phyloP scores from a whole-genome alignment of 2,329 filamentous ascomycete species.

The Herpotrichia juniperi region DNA sequence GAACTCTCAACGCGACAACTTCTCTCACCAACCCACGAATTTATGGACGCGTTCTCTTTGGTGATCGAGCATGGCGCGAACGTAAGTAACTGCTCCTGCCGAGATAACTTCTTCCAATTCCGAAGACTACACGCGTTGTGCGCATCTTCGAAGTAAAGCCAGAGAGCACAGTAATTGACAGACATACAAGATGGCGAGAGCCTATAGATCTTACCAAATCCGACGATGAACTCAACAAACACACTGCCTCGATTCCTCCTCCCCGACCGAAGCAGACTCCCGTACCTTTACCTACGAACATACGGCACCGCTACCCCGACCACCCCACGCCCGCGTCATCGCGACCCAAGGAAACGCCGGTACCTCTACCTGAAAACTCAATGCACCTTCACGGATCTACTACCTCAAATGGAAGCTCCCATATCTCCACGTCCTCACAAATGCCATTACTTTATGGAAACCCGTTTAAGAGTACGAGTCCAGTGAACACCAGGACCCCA shows the following conservation, averaged over 20 bases:
- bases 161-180: constrained; percentile 16
- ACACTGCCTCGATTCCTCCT: background rate
- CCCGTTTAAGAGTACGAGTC: background rate
- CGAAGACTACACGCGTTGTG: background rate
- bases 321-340: background rate
- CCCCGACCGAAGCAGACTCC: constrained; percentile 4
- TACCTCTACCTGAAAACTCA: constrained; percentile 12
- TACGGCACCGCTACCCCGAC: background rate
- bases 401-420: too few relatives aligned
- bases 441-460: background rate
- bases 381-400: constrained; percentile 4
- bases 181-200: constrained; percentile 20
- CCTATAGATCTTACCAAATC: constrained; percentile 29
- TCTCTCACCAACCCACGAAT: constrained; percentile 5
- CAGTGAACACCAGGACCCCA: background rate
- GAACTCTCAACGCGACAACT: constrained; percentile 27
- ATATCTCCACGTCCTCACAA: background rate
- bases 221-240: constrained; percentile 14
- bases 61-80: constrained; percentile 18
- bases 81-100: constrained; percentile 20
- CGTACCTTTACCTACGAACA: background rate
- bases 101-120: background rate
- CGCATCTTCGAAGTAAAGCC: background rate
- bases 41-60: constrained; percentile 26
- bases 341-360: constrained; percentile 1